Evolutionary conservation across 169 alveolate species (phyloP), one percentile per base, ranked within the genome.

Genomic region (Babesia ovata): DNA sequence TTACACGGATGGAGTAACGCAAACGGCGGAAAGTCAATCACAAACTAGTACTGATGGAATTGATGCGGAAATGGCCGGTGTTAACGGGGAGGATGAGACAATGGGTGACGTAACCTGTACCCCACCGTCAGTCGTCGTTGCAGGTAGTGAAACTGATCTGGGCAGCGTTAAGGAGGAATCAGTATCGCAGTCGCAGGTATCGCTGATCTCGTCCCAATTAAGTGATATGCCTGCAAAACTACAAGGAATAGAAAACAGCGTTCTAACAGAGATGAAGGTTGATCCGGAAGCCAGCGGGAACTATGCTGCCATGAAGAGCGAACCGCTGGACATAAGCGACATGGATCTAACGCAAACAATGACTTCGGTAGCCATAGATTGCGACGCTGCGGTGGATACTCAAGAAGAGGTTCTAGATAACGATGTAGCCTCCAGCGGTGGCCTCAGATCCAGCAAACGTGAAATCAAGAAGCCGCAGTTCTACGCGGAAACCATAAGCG

Each of bases 401-500:
- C 42, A 17, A 17, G 56, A 14, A 2, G 53, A 39, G 17, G 60
- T 11, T 14, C 33, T 17, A 36, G 54, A 17, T 17, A 53, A 19
- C 19, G 81, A 78, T 44, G 50, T 14, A 4, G 72, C 24, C 10
- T 9, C 39, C 10, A 16, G 19, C 14, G 14, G 36, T 11, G 81
- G n/a, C 14, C 29, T 48, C 42, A 44, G 70, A 56, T 62, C 48
- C 22, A 60, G 67, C 60, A 70, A 79, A 36, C 72, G 59, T 24
- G 54, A 58, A 63, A 49, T 52, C 42, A 63, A 53, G 61, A n/a
- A 54, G 19, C 60, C 73, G 39, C 50, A 72, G 24, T 54, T 53
- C n/a, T 70, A 70, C 59, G 87, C 70, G 13, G 76, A 29, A 26
- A 66, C 71, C 26, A 36, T 70, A 21, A 54, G 50, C 45, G n/a